Conservation (phyloP, 2,329 filamentous ascomycete genomes). For the Diaporthe eres region DNA sequence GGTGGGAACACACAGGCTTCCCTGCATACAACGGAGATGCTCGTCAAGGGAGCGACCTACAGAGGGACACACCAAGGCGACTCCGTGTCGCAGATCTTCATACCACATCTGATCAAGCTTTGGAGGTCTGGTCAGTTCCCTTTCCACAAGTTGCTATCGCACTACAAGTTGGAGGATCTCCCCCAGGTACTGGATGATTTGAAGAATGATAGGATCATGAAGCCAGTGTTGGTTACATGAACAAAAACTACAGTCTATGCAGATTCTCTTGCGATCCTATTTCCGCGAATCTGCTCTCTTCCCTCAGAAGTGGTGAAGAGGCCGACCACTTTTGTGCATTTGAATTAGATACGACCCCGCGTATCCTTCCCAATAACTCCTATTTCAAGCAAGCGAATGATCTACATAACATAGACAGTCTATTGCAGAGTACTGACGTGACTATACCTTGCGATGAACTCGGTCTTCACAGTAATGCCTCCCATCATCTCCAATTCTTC, state of each 20-base stretch:
- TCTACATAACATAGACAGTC: neutral
- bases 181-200: constrained; percentile 13
- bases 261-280: neutral
- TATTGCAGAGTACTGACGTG: neutral
- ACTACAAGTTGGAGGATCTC: constrained; percentile 25
- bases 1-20: neutral
- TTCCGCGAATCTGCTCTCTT: neutral
- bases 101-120: constrained; percentile 33
- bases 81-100: constrained; percentile 29
- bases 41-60: constrained; percentile 29
- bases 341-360: neutral
- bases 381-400: neutral
- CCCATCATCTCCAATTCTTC: constrained; percentile 32
- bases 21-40: constrained; percentile 13
- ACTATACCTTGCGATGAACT: constrained; percentile 32
- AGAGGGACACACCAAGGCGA: constrained; percentile 39
- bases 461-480: constrained; percentile 20
- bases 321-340: neutral
- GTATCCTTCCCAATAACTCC: neutral
- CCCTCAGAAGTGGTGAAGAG: neutral
- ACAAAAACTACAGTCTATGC: neutral
- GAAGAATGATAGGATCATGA: constrained; percentile 15
- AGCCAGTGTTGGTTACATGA: constrained; percentile 3
- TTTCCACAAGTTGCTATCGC: constrained; percentile 19
- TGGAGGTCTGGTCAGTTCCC: constrained; percentile 33